Base-by-base conservation (phyloP, 805 yeast species). In the Yarrowia yakushimensis region DNA sequence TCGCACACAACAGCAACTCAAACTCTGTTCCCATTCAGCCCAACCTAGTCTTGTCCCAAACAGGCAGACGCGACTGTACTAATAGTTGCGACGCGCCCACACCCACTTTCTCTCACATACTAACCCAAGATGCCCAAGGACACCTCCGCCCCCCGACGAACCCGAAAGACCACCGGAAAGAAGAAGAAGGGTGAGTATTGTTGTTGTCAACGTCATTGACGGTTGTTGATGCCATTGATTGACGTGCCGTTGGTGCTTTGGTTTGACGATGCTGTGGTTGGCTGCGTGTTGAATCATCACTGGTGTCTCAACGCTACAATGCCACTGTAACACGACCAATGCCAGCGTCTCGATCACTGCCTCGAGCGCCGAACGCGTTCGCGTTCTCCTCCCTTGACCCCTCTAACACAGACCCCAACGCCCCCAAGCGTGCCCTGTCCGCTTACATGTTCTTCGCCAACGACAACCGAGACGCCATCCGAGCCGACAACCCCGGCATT, bases 371-470 rank as follows among this genome's bases (percentile, higher is more conserved):
- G n/a, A n/a, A n/a, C n/a, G n/a, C n/a, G 2, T 30, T 15, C 41
- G 23, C 3, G 13, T 3, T 37, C 25, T 6, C n/a, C 15, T 2
- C 27, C 43, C 2, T 8, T n/a, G n/a, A 1, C 28, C 8, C 20
- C 7, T 12, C 48, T 39, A 55, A 39, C 62, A 4, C 34, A 64
- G 71, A 69, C 65, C 72, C 99, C 81, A 92, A 93, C 78, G 99
- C 99, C 68, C 99, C 99, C 77, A 94, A 94, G 90, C 90, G 98
- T 79, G 90, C 97, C 25, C 81, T 94, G 75, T 90, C 97, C 65
- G 97, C 98, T 55, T 94, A 93, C 86, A 92, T 94, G 98, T 93
- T 90, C 85, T 94, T 92, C 74, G 98, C 99, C 71, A 91, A 90
- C 76, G 97, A 91, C 74, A 88, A 89, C 83, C 92, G 99, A 82